These are phyloP conservation scores for Backusella sp. DNA, from an alignment of 192 early-diverging fungal genomes.

Conservation along the genomic window DNA sequence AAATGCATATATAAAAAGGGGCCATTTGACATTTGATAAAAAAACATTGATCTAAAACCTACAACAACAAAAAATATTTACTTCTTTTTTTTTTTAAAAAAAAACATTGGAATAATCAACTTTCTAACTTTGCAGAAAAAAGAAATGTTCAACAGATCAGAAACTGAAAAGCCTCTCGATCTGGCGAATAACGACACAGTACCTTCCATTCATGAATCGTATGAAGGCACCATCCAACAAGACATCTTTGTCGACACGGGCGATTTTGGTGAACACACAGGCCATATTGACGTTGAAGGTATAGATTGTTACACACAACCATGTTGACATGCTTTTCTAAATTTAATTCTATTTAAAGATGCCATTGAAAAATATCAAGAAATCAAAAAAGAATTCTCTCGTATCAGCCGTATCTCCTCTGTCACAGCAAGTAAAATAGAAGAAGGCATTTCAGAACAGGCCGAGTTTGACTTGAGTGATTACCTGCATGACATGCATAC, in stretches of 20 bases:
- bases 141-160: not conserved
- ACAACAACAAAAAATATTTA: not conserved
- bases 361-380: slow-evolving; percentile 27
- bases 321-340: not conserved
- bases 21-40: not conserved
- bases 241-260: not conserved
- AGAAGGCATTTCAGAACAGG: slow-evolving; percentile 17
- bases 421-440: slow-evolving; percentile 13
- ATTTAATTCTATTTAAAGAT: slow-evolving; percentile 11
- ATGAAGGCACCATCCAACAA: not conserved
- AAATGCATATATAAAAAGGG: not conserved
- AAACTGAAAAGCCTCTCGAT: not conserved
- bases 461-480: slow-evolving; percentile 26
- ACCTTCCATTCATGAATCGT: not conserved
- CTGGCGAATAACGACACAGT: not conserved
- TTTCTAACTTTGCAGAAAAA: not conserved
- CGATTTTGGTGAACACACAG: not conserved
- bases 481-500: slow-evolving; percentile 22
- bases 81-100: not conserved
- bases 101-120: not conserved
- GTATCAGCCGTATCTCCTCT: slow-evolving; percentile 24
- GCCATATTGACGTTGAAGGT: not conserved
- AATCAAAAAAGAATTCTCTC: slow-evolving; percentile 25
- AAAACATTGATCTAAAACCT: not conserved
- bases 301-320: not conserved